Evolutionary conservation across 73 alveolate species (phyloP), one percentile per base, ranked within the genome.

Genomic region (Paraurostyla sp.): DNA sequence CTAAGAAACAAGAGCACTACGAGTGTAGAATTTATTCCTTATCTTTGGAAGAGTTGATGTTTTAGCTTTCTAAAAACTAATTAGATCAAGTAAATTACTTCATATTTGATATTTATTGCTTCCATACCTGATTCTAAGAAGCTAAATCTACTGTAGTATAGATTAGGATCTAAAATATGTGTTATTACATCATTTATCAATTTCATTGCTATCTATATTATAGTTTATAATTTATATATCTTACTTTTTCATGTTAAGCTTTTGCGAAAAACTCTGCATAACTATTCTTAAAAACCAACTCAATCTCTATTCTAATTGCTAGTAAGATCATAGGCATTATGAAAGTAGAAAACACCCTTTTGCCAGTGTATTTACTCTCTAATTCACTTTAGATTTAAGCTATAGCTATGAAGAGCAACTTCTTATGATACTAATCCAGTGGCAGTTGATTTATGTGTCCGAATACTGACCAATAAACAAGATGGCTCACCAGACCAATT

Each of bases 111-210:
- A 54, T 76, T 68, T 25, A 93, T 73, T 40, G 97, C 96, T 40
- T 93, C 97, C 82, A 63, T 83, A 38, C 93, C 96, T 9, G 97
- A 89, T 49, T 93, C 97, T 20, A 88, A 58, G 88, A 93, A 93
- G 65, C 94, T 85, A 69, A 93, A 85, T 43, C 97, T 73, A 75
- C 95, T 85, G 71, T 56, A 91, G 83, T 86, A 91, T 32, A 86
- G 69, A 48, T 91, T 85, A 0, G 96, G 96, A 52, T 91, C 96
- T 0, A 91, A 75, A 6, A 91, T 11, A 22, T 75, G 80, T n/a
- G 95, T 91, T 35, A 91, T 75, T 0, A 84, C 92, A 49, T 71
- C 91, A 65, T 91, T 91, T 22, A 91, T 91, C 15, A 83, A 88
- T 35, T 83, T 84, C 93, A 91, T 73, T 18, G 93, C 95, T n/a